These are phyloP conservation scores for Verticillium longisporum DNA, from an alignment of 2,329 filamentous ascomycete genomes.

Conservation along the genomic window DNA sequence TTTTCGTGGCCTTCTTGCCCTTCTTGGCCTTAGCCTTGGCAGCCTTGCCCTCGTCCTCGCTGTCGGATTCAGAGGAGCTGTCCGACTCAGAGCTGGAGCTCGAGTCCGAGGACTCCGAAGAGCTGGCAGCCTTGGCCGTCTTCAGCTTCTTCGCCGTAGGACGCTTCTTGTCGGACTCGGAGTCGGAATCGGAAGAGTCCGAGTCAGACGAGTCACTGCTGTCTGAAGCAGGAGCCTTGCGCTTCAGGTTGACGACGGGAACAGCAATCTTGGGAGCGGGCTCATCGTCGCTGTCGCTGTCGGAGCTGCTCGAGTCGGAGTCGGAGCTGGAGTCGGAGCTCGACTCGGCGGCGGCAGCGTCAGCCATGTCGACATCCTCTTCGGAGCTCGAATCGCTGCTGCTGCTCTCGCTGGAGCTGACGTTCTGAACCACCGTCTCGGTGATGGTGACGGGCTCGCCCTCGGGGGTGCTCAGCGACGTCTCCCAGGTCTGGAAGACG, in stretches of 20 bases:
- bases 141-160: constrained; percentile 47
- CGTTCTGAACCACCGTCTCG: constrained; percentile 12
- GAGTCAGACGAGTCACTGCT: constrained; percentile 16
- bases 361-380: constrained; percentile 40
- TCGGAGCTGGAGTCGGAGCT: constrained; percentile 15
- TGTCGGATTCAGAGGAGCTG: constrained; percentile 29
- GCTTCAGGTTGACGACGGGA: constrained; percentile 26
- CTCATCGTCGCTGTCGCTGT: constrained; percentile 9
- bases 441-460: constrained; percentile 14
- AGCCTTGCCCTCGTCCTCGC: constrained; percentile 14
- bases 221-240: constrained; percentile 27
- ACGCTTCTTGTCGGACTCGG: constrained; percentile 33
- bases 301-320: constrained; percentile 17
- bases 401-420: constrained; percentile 16
- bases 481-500: constrained; percentile 46
- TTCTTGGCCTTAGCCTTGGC: background rate
- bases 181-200: constrained; percentile 21
- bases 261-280: constrained; percentile 1
- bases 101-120: constrained; percentile 25
- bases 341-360: constrained; percentile 26
- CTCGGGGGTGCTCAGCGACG: constrained; percentile 10
- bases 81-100: constrained; percentile 20
- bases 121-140: constrained; percentile 25
- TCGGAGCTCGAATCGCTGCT: constrained; percentile 25
- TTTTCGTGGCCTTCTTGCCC: background rate